These are phyloP conservation scores for Lathyrus tuberosus DNA, from an alignment of 306 rosid species.

Conservation along the genomic window DNA sequence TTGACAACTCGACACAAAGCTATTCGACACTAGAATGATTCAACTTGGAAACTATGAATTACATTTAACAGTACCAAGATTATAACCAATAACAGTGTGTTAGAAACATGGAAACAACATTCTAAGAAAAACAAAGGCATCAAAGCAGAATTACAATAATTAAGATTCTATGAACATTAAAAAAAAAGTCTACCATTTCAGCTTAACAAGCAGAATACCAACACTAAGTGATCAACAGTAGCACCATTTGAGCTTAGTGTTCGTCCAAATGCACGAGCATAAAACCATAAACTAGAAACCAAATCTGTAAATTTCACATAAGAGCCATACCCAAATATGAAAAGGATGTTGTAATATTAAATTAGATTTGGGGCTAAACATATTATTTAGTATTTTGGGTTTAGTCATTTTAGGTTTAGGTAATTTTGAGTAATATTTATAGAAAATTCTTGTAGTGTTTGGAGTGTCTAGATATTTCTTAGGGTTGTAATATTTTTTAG, in stretches of 20 bases:
- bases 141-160: constrained; percentile 7
- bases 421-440: too few relatives aligned
- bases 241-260: constrained; percentile 11
- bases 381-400: too few relatives aligned
- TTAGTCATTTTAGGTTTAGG: too few relatives aligned
- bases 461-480: too few relatives aligned
- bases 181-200: constrained; percentile 15
- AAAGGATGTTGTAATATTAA: too few relatives aligned
- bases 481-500: too few relatives aligned
- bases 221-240: background rate
- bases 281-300: background rate
- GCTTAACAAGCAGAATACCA: background rate
- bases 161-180: constrained; percentile 1
- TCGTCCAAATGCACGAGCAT: constrained; percentile 2
- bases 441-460: too few relatives aligned
- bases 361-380: too few relatives aligned
- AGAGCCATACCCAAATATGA: background rate
- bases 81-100: constrained; percentile 33
- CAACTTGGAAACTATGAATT: too few relatives aligned
- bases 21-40: too few relatives aligned
- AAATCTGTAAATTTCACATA: background rate
- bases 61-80: too few relatives aligned
- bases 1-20: too few relatives aligned
- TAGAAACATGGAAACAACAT: constrained; percentile 36
- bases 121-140: constrained; percentile 3